Conservation (phyloP, 768 basidiomycete genomes). For the Tremella yokohamensis region DNA sequence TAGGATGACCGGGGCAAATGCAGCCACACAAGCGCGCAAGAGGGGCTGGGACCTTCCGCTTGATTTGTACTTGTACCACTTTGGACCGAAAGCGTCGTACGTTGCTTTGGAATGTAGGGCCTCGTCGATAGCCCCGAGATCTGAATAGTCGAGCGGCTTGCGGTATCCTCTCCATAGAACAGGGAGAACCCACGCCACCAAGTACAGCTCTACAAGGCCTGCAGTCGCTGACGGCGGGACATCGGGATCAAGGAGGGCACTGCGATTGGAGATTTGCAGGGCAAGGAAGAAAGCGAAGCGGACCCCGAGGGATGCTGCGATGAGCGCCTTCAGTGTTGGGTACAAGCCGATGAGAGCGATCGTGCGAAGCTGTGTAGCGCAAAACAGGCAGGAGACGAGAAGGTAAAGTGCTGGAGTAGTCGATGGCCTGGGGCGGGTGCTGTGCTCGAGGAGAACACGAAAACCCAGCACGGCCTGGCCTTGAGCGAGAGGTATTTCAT, state of each 20-base stretch:
- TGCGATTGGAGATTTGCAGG: slow-evolving; percentile 16
- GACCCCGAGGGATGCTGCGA: background rate
- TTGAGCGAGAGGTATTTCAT: background rate
- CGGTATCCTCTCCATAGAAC: slow-evolving; percentile 16
- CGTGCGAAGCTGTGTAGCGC: slow-evolving; percentile 13
- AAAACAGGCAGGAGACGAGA: slow-evolving; percentile 14
- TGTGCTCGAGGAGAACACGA: slow-evolving; percentile 13
- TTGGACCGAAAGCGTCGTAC: slow-evolving; percentile 10
- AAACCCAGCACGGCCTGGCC: background rate
- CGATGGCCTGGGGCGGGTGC: slow-evolving; percentile 10
- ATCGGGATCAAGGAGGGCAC: slow-evolving; percentile 8
- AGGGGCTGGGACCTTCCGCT: slow-evolving; percentile 16
- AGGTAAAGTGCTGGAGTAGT: slow-evolving; percentile 20
- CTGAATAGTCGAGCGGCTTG: slow-evolving; percentile 12
- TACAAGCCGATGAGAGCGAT: background rate
- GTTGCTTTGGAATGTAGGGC: slow-evolving; percentile 7
- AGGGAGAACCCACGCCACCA: slow-evolving; percentile 14
- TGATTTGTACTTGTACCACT: slow-evolving; percentile 4
- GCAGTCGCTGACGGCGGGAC: slow-evolving; percentile 14
- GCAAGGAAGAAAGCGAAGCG: slow-evolving; percentile 12
- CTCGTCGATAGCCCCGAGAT: slow-evolving; percentile 18
- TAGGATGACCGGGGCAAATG: background rate
- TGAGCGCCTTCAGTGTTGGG: background rate
- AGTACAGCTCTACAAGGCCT: slow-evolving; percentile 18
- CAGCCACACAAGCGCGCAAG: slow-evolving; percentile 7